Base-by-base conservation (phyloP, 495 filamentous ascomycete genomes). In the Glutinoglossum americanum region DNA sequence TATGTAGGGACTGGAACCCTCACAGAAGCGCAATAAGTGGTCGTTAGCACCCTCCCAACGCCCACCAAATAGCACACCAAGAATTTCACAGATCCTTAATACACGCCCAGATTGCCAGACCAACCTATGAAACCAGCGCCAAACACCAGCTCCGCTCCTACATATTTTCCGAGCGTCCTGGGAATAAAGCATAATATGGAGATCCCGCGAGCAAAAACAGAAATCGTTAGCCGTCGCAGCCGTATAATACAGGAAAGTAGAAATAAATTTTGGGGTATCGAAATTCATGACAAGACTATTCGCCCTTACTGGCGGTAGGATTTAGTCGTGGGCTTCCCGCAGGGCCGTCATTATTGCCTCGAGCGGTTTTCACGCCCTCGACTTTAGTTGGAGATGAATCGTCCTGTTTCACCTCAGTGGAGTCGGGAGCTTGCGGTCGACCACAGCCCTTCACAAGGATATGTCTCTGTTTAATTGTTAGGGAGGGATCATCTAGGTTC, bases 401-500 rank as follows among this genome's bases (percentile, higher is more conserved):
- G 13, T 39, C 48, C 23, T 59, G 32, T n/a, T 59, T 37, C 25
- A 19, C 33, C 26, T 55, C 57, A 9, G 30, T 11, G 32, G 49
- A 33, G 27, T 59, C 32, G 13, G 11, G 26, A 19, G 10, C 23
- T 27, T 25, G 56, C 17, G 57, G 2, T 56, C 76, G 80, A 37
- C 89, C 90, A 65, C 92, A 96, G 27, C 87, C 88, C 69, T 96
- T 97, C 61, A 96, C 90, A 9, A 97, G 78, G 47, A 85, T 81
- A 73, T 97, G 92, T 63, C 90, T 77, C 90, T 97, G 63, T 64
- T 61, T 57, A 58, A 19, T n/a, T 60, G 56, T 30, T 54, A 44
- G 21, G 15, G 5, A 44, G 7, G 5, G 13, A 53, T 19, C 3
- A 8, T 62, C 57, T 39, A 53, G 23, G 55, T 54, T 44, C 37